Conservation (phyloP, 352 stramenopile species). For the Pythium sukuiense region DNA sequence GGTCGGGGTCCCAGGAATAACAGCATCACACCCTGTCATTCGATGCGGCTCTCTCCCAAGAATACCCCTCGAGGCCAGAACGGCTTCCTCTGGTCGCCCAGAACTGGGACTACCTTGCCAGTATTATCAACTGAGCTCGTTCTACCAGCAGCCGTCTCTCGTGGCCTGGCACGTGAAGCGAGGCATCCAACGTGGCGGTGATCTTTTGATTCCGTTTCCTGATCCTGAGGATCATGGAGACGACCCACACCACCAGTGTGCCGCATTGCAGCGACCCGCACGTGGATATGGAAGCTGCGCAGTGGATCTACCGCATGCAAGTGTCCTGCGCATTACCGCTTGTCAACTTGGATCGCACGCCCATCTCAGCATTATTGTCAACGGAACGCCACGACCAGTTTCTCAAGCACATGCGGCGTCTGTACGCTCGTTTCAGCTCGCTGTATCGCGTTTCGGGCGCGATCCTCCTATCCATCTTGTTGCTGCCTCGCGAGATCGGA, state of each 20-base stretch:
- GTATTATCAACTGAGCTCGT: no score
- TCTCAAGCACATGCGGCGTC: constrained; percentile 14
- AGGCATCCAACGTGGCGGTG: no score
- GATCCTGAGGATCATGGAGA: background rate
- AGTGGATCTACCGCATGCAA: constrained; percentile 23
- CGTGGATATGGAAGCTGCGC: background rate
- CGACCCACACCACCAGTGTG: background rate
- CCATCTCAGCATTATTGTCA: constrained; percentile 9
- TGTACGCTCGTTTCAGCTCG: constrained; percentile 9
- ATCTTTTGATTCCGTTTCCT: no score
- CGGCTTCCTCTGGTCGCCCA: no score
- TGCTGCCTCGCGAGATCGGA: constrained; percentile 4
- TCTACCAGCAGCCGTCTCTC: no score
- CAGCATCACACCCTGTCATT: no score
- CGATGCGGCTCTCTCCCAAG: no score
- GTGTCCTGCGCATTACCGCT: constrained; percentile 5
- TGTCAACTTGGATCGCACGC: constrained; percentile 17
- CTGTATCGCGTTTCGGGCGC: constrained; percentile 16
- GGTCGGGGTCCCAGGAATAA: no score
- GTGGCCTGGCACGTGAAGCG: no score
- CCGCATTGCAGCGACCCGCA: background rate
- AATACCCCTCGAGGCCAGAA: no score
- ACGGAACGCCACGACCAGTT: background rate
- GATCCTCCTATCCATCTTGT: background rate
- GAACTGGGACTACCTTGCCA: no score